Base-by-base conservation (phyloP, 1,139 yeast genomes). In the Kurtzmaniella quercitrusa region DNA sequence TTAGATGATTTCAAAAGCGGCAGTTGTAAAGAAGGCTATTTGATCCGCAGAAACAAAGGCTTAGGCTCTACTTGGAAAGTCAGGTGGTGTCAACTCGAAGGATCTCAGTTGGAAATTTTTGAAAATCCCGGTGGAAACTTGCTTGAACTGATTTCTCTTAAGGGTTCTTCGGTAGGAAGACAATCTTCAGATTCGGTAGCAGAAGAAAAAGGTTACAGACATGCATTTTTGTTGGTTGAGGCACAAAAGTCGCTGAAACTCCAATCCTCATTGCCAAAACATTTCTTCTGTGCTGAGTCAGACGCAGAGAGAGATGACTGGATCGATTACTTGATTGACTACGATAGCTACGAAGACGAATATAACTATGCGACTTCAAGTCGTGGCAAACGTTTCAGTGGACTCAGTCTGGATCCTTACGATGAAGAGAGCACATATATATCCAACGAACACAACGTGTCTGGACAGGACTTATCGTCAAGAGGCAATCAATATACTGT, bases 281-380 rank as follows among this genome's bases (percentile, higher is more conserved):
- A 86, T 59, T 77, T 82, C 42, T 75, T 90, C 48, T 89, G 95
- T 63, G 89, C 95, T 2, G 96, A 90, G 59, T 79, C 85, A 1
- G 88, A 85, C 43, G 73, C 70, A 29, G 96, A 89, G 54, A 77
- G 96, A 44, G 95, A 87, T 52, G 73, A 73, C 4, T 87, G 96
- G 96, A 78, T 85, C 23, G 71, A 78, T 17, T 73, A 79, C 1
- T 64, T 85, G 50, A 70, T 82, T 37, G 82, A 77, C 47, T 69
- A 70, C 48, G 65, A 56, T 39, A 56, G 54, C 21, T 37, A 44
- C 21, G 44, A 12, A 19, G 38, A 39, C 4, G 53, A 48, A 25
- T 45, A 50, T 5, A 49, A 39, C 2, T 44, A 38, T 21, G 47
- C 51, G 21, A 41, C 47, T 7, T 48, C 53, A 1, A 44, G 48